Evolutionary conservation across 345 rosid species (phyloP).

Genomic region (Salix exigua): DNA sequence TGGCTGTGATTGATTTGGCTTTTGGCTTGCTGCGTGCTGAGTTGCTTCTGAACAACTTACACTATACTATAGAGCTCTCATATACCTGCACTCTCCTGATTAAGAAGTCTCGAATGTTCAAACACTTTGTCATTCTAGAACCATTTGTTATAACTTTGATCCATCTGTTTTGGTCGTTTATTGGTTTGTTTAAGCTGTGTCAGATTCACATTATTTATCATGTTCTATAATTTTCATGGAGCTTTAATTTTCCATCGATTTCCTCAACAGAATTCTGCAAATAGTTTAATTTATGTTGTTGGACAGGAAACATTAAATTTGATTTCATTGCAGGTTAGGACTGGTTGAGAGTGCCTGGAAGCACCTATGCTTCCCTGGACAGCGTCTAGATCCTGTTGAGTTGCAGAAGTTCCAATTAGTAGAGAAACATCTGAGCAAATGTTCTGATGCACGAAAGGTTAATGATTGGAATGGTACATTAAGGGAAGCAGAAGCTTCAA

Average conservation of each 20-base stretch:
- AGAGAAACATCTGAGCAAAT: constrained; percentile 68
- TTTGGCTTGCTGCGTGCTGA: not conserved
- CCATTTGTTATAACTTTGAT: not conserved
- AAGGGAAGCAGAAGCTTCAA: constrained; percentile 65
- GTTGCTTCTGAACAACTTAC: not conserved
- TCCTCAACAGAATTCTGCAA: not conserved
- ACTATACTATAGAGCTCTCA: not conserved
- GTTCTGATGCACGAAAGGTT: constrained; percentile 63
- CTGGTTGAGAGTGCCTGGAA: constrained; percentile 69
- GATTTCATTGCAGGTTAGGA: constrained; percentile 66
- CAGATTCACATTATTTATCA: not conserved
- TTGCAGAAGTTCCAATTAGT: constrained; percentile 57
- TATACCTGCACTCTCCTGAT: not conserved
- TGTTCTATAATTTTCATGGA: constrained; percentile 1
- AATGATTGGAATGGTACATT: constrained; percentile 70
- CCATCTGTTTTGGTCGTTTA: constrained; percentile 9
- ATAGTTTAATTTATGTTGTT: not conserved
- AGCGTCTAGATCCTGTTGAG: constrained; percentile 54
- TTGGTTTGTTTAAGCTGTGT: not conserved
- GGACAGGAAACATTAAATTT: constrained; percentile 14
- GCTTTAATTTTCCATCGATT: constrained; percentile 7
- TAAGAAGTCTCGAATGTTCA: not conserved
- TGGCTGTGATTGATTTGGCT: not conserved
- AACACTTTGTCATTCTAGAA: not conserved
- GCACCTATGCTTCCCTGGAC: constrained; percentile 49